Evolutionary conservation across 768 basidiomycete species (phyloP).

Genomic region (Podaxis sp.): DNA sequence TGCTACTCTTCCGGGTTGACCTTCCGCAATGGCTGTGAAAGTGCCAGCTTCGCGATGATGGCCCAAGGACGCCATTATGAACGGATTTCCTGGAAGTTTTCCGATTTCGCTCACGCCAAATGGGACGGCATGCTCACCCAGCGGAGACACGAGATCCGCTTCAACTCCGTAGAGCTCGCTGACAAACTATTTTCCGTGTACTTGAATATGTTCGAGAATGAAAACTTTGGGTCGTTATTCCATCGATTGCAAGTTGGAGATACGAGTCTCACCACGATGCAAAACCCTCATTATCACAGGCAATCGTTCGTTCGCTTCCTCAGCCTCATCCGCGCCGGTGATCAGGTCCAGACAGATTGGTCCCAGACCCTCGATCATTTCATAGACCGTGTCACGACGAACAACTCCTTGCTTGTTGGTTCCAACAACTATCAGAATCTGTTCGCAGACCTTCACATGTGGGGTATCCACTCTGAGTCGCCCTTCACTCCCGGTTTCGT

Average conservation of each 20-base stretch:
- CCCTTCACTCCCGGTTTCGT: conserved; percentile 14
- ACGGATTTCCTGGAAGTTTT: conserved; percentile 5
- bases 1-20: conserved; percentile 8
- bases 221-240: conserved; percentile 25
- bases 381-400: conserved; percentile 24
- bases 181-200: conserved; percentile 43
- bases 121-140: background rate
- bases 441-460: conserved; percentile 40
- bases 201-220: conserved; percentile 42
- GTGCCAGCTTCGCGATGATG: background rate
- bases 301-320: conserved; percentile 48
- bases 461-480: conserved; percentile 33
- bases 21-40: conserved; percentile 8
- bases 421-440: conserved; percentile 47
- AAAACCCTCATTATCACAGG: conserved; percentile 44
- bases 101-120: conserved; percentile 1
- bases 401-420: conserved; percentile 26
- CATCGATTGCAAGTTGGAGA: conserved; percentile 4
- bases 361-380: conserved; percentile 34
- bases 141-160: background rate
- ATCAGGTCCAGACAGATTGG: conserved; percentile 42
- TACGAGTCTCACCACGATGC: conserved; percentile 8
- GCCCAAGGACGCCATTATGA: background rate
- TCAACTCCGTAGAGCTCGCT: conserved; percentile 29
- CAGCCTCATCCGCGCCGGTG: conserved; percentile 31